A percentile compares a stretch with the other conserved stretches of the same genome.
phyloP scores from a whole-genome alignment of 805 yeast species.

The Teunomyces barrocoloradensis region DNA sequence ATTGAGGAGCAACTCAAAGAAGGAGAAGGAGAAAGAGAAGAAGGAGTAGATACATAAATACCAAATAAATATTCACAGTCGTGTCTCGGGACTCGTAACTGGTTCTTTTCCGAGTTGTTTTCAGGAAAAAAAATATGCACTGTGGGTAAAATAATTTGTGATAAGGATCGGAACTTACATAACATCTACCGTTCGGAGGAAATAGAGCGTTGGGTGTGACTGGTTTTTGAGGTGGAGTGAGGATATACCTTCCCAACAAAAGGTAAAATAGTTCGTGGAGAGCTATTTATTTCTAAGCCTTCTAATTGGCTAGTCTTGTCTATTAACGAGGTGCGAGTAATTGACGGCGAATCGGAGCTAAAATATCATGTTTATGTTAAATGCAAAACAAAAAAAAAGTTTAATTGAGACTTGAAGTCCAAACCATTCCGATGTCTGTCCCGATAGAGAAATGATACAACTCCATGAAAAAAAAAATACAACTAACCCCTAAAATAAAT shows the following conservation, averaged over 20 bases:
- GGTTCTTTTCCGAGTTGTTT: not conserved
- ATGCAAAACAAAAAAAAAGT: not conserved
- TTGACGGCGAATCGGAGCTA: not conserved
- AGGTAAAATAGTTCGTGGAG: too few species aligned
- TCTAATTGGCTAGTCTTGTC: too few species aligned
- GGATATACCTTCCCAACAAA: too few species aligned
- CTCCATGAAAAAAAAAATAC: not conserved
- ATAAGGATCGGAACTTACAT: not conserved
- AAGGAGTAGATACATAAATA: not conserved
- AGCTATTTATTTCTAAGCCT: too few species aligned
- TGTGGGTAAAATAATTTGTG: not conserved
- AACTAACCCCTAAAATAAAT: constrained; percentile 1
- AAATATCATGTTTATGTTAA: not conserved
- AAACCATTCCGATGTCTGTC: not conserved
- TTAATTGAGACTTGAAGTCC: not conserved
- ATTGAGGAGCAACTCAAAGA: constrained; percentile 10
- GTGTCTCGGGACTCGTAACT: not conserved
- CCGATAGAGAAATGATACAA: not conserved
- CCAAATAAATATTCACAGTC: not conserved
- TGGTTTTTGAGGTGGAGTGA: too few species aligned
- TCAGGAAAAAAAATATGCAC: not conserved
- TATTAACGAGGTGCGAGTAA: not conserved
- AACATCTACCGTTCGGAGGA: not conserved
- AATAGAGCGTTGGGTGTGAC: not conserved
- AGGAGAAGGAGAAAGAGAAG: not conserved